Conservation (phyloP, 139 green algal genomes). For the Spirogloea muscicola region DNA sequence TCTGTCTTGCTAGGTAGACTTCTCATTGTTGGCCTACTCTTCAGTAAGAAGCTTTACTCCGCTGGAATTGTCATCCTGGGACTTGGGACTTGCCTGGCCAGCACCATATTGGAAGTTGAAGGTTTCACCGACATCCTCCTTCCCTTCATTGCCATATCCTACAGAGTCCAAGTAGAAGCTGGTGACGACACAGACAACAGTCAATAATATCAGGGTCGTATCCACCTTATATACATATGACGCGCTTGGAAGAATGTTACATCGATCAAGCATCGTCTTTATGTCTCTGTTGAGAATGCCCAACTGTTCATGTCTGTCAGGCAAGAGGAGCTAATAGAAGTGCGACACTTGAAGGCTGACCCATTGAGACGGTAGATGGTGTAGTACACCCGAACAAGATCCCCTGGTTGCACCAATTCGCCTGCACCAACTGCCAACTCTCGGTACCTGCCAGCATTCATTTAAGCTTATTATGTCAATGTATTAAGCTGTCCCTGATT, state of each 20-base stretch:
- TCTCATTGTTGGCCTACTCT: too few relatives aligned
- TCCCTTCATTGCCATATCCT: constrained; percentile 39
- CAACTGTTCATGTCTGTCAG: neutral
- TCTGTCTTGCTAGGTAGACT: too few relatives aligned
- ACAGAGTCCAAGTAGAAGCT: constrained; percentile 41
- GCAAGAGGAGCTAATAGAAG: neutral
- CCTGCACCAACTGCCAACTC: constrained; percentile 15
- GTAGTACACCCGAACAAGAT: constrained; percentile 17
- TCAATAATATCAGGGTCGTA: neutral
- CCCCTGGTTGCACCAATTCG: constrained; percentile 8
- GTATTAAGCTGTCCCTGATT: neutral
- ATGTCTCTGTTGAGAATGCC: neutral
- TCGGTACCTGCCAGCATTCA: constrained; percentile 1
- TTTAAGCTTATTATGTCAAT: neutral
- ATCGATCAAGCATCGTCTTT: neutral
- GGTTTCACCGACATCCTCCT: constrained; percentile 36
- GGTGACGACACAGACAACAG: neutral
- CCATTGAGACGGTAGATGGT: constrained; percentile 32
- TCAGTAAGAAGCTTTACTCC: too few relatives aligned
- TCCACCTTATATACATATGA: neutral
- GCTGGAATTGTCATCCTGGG: too few relatives aligned
- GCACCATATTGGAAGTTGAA: constrained; percentile 26
- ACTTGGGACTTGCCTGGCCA: too few relatives aligned
- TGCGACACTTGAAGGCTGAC: neutral
- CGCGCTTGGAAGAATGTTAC: neutral